Conservation (phyloP, 345 rosid species). For the Murraya koenigii region DNA sequence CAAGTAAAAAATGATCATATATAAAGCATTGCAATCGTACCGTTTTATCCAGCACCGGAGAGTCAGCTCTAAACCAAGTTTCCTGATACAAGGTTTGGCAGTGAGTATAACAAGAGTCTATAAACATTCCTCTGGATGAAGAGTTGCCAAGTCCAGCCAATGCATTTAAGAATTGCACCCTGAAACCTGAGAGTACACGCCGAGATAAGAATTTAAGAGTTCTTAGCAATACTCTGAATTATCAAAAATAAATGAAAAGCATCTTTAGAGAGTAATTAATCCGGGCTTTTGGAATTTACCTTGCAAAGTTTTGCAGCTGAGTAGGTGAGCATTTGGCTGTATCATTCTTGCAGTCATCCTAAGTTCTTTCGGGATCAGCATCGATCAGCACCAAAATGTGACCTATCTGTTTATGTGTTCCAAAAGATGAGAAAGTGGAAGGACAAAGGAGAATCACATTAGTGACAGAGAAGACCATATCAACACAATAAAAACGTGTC, state of each 20-base stretch:
- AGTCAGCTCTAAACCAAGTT: slow-evolving; percentile 66
- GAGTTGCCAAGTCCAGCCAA: slow-evolving; percentile 47
- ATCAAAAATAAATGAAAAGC: slow-evolving; percentile 20
- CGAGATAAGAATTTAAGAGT: too few relatives aligned
- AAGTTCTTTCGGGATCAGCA: slow-evolving; percentile 74
- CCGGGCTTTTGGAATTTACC: slow-evolving; percentile 31
- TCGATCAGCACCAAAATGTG: slow-evolving; percentile 72
- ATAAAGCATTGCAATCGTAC: slow-evolving; percentile 36
- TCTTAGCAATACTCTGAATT: neutral
- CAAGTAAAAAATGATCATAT: neutral
- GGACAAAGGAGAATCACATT: too few relatives aligned
- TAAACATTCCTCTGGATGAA: slow-evolving; percentile 68
- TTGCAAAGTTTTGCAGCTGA: slow-evolving; percentile 72
- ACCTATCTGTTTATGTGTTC: slow-evolving; percentile 44
- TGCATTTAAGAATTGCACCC: slow-evolving; percentile 62
- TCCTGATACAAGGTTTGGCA: slow-evolving; percentile 83
- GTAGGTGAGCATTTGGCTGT: slow-evolving; percentile 53
- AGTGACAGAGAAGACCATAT: too few relatives aligned
- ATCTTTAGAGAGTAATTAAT: slow-evolving; percentile 24
- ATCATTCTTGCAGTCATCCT: slow-evolving; percentile 77
- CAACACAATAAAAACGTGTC: too few relatives aligned
- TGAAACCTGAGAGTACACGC: slow-evolving; percentile 40
- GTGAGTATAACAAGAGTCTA: slow-evolving; percentile 79
- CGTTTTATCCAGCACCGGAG: slow-evolving; percentile 56
- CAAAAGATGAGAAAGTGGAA: too few relatives aligned